A percentile compares a stretch with the other conserved stretches of the same genome.
phyloP scores from a whole-genome alignment of 176 grass and related monocot genomes.

The Oryza meyeriana region DNA sequence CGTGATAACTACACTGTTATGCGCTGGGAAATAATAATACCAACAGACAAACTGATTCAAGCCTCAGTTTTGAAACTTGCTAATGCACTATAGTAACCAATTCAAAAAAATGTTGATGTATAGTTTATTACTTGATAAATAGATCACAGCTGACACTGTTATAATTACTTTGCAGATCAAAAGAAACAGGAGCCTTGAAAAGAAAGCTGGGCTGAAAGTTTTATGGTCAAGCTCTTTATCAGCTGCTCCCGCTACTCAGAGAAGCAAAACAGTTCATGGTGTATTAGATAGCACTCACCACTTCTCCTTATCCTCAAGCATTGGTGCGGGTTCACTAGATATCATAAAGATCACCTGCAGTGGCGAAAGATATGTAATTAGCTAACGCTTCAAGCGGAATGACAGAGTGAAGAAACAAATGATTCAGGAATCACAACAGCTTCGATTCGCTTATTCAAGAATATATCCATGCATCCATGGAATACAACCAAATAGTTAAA shows the following conservation, averaged over 20 bases:
- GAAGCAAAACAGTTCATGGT: slow-evolving; percentile 8
- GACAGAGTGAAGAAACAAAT: slow-evolving; percentile 20
- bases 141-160: neutral
- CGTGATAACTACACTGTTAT: neutral
- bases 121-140: neutral
- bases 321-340: slow-evolving; percentile 96
- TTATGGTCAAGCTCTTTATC: slow-evolving; percentile 4
- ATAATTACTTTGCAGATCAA: slow-evolving; percentile 14
- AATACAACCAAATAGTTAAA: slow-evolving; percentile 11
- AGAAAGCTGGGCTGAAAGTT: neutral
- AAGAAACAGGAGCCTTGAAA: neutral
- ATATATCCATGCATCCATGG: neutral
- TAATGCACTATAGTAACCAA: slow-evolving; percentile 16
- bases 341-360: slow-evolving; percentile 98
- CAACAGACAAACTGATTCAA: neutral
- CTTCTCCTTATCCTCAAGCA: slow-evolving; percentile 99
- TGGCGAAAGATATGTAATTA: neutral
- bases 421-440: neutral
- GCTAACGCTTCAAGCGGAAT: slow-evolving; percentile 6
- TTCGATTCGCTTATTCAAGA: neutral
- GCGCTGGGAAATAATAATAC: neutral
- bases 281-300: slow-evolving; percentile 56
- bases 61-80: neutral
- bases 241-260: neutral
- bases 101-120: neutral